Conservation (phyloP, 2,329 filamentous ascomycete genomes). For the Sporothrix pseudoabietina region DNA sequence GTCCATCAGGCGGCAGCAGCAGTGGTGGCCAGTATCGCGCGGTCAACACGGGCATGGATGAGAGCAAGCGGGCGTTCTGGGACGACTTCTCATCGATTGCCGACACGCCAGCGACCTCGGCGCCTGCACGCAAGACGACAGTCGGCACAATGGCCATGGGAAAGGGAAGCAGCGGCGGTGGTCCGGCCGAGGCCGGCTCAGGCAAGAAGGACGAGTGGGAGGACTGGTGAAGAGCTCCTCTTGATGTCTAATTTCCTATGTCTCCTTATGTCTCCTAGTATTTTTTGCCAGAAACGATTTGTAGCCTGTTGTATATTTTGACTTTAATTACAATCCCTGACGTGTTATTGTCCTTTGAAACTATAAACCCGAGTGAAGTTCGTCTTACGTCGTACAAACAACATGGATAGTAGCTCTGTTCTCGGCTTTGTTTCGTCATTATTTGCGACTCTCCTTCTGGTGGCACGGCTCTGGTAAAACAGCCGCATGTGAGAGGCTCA, state of each 20-base stretch:
- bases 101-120: slow-evolving; percentile 55
- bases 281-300: not conserved
- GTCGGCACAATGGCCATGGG: slow-evolving; percentile 64
- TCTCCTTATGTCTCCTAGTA: slow-evolving; percentile 6
- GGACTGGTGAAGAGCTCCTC: slow-evolving; percentile 53
- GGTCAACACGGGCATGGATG: slow-evolving; percentile 49
- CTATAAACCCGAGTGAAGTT: not conserved
- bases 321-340: slow-evolving; percentile 2
- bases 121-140: slow-evolving; percentile 43
- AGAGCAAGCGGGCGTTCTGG: slow-evolving; percentile 84
- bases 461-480: not conserved
- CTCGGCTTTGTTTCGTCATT: not conserved
- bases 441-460: not conserved
- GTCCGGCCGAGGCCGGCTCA: slow-evolving; percentile 37
- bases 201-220: slow-evolving; percentile 64
- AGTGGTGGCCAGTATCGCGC: slow-evolving; percentile 43
- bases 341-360: not conserved
- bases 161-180: slow-evolving; percentile 47
- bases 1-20: slow-evolving; percentile 36
- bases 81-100: slow-evolving; percentile 79
- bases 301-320: not conserved
- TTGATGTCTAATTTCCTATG: not conserved
- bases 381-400: not conserved
- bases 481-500: slow-evolving; percentile 20
- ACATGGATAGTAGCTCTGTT: not conserved